Evolutionary conservation across 2,329 filamentous ascomycete genomes (phyloP), one percentile per base, ranked within the genome.

Genomic region (Penicillium sp.): DNA sequence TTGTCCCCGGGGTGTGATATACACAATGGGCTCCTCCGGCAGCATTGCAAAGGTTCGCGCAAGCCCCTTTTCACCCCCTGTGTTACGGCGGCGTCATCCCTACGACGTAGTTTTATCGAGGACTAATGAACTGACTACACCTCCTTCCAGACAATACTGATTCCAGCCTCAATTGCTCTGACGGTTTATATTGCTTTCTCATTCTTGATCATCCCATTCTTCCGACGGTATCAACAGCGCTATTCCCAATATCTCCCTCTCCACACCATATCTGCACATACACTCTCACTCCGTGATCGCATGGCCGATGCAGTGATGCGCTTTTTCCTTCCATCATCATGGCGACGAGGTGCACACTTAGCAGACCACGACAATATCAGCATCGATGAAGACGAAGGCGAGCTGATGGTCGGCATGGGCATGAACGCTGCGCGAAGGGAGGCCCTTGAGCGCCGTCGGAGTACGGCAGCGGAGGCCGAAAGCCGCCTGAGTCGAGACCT

Each of bases 181-280:
- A 71, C 81, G 55, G 74, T 90, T 59, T 92, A 89, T 71, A 70
- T 90, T 61, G 51, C 84, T 51, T 73, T 85, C 50, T 85, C 83
- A 50, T 88, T 84, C 68, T 73, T 85, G 61, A 63, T 89, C 54
- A 66, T 89, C 24, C 88, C 88, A 2, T 66, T 87, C 53, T 88
- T 87, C 81, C 85, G 83, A 43, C 81, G 80, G 50, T 88, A 89
- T 70, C 84, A 82, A 57, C 80, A 80, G 61, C 83, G 87, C 54
- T 90, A 90, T 69, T 81, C 83, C 65, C 85, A 89, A 54, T 91
- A 91, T 66, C 81, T 90, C 1, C 87, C 87, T 0, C 73, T 90
- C 57, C 81, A 87, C 55, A 76, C 79, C 28, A 71, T 74, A 46
- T 72, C 72, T 28, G 70, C 65, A 1, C 73, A 69, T 51, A 82